These are phyloP conservation scores for Trichoderma sp. DNA, from an alignment of 2,329 filamentous ascomycete species.

Conservation along the genomic window DNA sequence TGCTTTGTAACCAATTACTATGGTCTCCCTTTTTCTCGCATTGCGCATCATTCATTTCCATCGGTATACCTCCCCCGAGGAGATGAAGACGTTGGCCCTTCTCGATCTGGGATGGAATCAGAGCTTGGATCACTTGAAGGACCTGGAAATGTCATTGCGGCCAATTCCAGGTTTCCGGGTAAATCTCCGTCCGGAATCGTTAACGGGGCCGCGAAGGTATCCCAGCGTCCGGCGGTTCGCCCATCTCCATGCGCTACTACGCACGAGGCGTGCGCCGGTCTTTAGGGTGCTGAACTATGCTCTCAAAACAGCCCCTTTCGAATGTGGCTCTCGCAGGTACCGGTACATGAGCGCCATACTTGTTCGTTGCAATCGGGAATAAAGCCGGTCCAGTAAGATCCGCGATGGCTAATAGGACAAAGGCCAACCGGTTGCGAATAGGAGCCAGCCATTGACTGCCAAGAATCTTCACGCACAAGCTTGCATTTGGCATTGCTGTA, in stretches of 20 bases:
- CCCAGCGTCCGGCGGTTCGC: background rate
- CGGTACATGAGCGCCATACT: background rate
- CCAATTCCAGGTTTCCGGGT: background rate
- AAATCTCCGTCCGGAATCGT: background rate
- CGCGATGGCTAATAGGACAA: background rate
- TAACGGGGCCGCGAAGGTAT: background rate
- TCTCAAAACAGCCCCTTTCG: background rate
- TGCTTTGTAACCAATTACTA: background rate
- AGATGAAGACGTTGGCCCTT: background rate
- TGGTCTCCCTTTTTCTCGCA: background rate
- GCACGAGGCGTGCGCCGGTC: background rate
- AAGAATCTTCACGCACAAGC: background rate
- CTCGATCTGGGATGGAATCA: background rate
- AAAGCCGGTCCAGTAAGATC: background rate
- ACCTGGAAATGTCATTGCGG: background rate
- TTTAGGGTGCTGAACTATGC: background rate
- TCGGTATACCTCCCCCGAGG: background rate
- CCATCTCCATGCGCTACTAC: background rate
- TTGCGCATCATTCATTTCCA: background rate
- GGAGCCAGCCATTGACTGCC: background rate
- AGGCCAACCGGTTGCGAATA: background rate
- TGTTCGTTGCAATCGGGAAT: background rate
- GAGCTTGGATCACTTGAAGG: constrained; percentile 5
- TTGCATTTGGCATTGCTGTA: background rate
- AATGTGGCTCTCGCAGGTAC: background rate